phyloP scores from a whole-genome alignment of 129 eudicot genomes.

The Escallonia herrerae region DNA sequence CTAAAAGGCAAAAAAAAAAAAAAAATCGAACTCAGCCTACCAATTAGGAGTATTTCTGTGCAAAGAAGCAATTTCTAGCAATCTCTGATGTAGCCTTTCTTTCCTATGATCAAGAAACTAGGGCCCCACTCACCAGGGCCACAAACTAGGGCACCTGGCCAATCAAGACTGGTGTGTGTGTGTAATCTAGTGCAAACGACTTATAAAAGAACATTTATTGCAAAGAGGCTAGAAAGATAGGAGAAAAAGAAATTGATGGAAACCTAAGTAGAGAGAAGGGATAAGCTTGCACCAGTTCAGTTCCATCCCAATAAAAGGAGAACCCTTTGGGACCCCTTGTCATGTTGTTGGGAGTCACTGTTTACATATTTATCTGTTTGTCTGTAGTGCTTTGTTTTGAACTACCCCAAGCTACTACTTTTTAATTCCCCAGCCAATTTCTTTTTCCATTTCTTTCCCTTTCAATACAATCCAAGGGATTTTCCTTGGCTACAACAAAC shows the following conservation, averaged over 20 bases:
- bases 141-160: too few species aligned
- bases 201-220: constrained; percentile 1
- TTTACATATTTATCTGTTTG: constrained; percentile 23
- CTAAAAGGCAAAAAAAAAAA: too few species aligned
- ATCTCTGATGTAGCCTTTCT: too few species aligned
- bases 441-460: constrained; percentile 22
- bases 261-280: constrained; percentile 17
- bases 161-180: too few species aligned
- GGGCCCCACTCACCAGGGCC: too few species aligned
- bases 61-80: too few species aligned
- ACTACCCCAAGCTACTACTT: constrained; percentile 14
- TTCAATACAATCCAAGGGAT: constrained; percentile 18
- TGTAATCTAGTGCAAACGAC: background rate
- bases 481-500: constrained; percentile 16
- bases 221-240: background rate
- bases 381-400: constrained; percentile 29
- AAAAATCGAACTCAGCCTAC: too few species aligned
- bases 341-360: constrained; percentile 44
- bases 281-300: constrained; percentile 34
- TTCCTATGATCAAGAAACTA: too few species aligned
- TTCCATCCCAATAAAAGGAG: constrained; percentile 19
- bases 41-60: too few species aligned
- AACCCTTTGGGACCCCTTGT: constrained; percentile 26
- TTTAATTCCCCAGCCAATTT: constrained; percentile 17
- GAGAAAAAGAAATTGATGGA: background rate